Base-by-base conservation (phyloP, 139 green algal genomes). In the Volvox reticuliferus region DNA sequence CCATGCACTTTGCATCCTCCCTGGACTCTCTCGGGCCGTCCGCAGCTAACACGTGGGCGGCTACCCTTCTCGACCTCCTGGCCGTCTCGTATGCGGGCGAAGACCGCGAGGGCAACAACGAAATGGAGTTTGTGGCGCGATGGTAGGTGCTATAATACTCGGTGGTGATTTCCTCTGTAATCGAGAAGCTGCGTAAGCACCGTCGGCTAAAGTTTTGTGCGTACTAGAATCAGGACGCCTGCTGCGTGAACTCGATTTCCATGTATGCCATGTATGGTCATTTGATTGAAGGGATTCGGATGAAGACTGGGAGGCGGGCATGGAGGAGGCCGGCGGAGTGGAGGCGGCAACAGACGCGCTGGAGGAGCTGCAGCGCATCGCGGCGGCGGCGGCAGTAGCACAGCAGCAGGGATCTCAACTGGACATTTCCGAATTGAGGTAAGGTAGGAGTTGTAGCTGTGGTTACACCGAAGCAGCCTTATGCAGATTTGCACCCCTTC, bases 21-120 rank as follows among this genome's bases (percentile, higher is more conserved):
- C 44, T 55, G 44, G 44, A 55, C 44, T 55, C 44, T 5, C 44
- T n/a, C 44, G 5, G 44, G 44, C 44, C 44, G 65, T 16, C 65
- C 20, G 61, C 81, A 81, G 84, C 63, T 20, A 44, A 89, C 63
- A 67, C 84, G 24, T 88, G 82, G 82, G 24, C 26, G 18, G 26
- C 20, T 0, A 73, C 67, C 32, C 68, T 81, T 3, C 37, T 89
- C 21, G 85, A 89, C 22, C 69, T 89, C 26, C 44, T 82, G 69
- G 85, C 69, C 14, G 85, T 89, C 26, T 89, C 85, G 44, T 82
- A 83, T 37, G 71, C 37, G 9, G 85, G 85, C 1, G 69, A 89
- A 50, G 85, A 89, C 85, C 85, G 85, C 18, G 85, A 89, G 71
- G 85, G 85, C 20, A 55, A 62, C 68, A 82, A 82, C 85, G 85